Percentiles rank a stretch among this genome's conserved stretches.
These are phyloP conservation scores for Trametes punicea DNA, from an alignment of 768 basidiomycete genomes.

Conservation along the genomic window DNA sequence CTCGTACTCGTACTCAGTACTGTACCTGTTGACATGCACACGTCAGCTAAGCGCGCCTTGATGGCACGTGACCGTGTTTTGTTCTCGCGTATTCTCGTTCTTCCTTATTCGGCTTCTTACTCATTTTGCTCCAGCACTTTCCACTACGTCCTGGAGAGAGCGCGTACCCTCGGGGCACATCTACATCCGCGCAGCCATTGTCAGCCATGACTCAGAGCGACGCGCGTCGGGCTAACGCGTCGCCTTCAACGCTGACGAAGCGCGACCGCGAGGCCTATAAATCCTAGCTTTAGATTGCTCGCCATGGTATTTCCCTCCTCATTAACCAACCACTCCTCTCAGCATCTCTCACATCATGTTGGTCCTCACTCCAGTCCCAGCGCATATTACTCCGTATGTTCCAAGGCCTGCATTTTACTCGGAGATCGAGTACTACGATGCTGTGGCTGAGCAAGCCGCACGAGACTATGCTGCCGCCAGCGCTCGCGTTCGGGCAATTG, in stretches of 20 bases:
- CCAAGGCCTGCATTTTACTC: neutral
- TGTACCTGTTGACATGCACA: too few relatives aligned
- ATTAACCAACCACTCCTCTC: neutral
- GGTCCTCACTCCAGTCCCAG: slow-evolving; percentile 13
- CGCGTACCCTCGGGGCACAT: slow-evolving; percentile 2
- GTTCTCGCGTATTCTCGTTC: slow-evolving; percentile 11
- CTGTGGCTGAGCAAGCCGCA: slow-evolving; percentile 15
- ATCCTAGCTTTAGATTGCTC: neutral
- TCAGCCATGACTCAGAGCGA: slow-evolving; percentile 10
- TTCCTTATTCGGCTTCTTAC: neutral
- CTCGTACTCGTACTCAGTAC: too few relatives aligned
- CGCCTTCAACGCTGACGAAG: slow-evolving; percentile 15
- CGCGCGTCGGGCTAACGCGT: slow-evolving; percentile 19
- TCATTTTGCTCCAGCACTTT: slow-evolving; percentile 12
- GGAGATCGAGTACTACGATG: slow-evolving; percentile 10
- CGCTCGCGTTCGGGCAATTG: slow-evolving; percentile 20
- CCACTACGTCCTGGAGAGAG: slow-evolving; percentile 5
- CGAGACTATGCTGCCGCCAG: slow-evolving; percentile 21
- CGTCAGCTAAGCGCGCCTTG: too few relatives aligned
- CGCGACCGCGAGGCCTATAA: slow-evolving; percentile 8
- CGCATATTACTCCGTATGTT: neutral
- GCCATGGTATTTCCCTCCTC: neutral
- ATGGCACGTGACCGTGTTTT: slow-evolving; percentile 10
- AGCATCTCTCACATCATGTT: slow-evolving; percentile 13
- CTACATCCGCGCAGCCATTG: neutral